These are phyloP conservation scores for Yarrowia galli DNA, from an alignment of 1,139 yeast genomes.

Conservation along the genomic window DNA sequence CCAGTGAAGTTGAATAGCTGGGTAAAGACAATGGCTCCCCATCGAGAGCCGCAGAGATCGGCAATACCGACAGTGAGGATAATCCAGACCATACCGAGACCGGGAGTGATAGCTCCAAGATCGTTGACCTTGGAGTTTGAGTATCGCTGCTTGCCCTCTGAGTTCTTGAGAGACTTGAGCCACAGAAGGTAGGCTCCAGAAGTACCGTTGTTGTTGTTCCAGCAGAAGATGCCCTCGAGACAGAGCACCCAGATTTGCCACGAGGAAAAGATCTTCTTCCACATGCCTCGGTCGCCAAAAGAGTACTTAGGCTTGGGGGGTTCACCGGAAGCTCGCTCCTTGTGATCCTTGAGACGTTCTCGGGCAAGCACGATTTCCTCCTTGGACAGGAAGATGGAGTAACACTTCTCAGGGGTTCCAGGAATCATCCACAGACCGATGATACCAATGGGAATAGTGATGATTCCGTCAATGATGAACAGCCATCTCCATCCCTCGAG, in stretches of 20 bases:
- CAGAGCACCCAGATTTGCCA: conserved; percentile 59
- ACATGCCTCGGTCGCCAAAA: conserved; percentile 46
- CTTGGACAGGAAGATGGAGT: conserved; percentile 62
- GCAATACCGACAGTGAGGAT: conserved; percentile 50
- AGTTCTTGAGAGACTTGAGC: conserved; percentile 55
- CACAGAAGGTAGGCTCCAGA: conserved; percentile 63
- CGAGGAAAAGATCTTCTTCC: conserved; percentile 57
- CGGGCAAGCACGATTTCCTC: conserved; percentile 71
- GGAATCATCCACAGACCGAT: conserved; percentile 69
- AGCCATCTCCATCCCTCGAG: conserved; percentile 77
- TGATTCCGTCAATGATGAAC: conserved; percentile 69
- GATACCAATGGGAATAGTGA: conserved; percentile 66
- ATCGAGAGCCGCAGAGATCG: conserved; percentile 62
- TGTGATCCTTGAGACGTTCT: conserved; percentile 54
- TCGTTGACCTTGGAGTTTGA: conserved; percentile 54
- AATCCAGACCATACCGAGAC: conserved; percentile 60
- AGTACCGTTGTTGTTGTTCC: conserved; percentile 63
- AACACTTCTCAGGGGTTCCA: conserved; percentile 65
- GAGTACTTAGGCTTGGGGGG: conserved; percentile 26
- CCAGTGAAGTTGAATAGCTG: conserved; percentile 59
- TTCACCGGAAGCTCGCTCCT: conserved; percentile 22
- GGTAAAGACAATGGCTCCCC: conserved; percentile 64
- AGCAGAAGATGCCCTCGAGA: conserved; percentile 63
- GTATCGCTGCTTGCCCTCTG: conserved; percentile 47
- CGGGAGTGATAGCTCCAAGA: conserved; percentile 59